Percentiles rank a stretch among this genome's conserved stretches.
Conservation (phyloP, 768 basidiomycete species). For the Tulasnella sp. region DNA sequence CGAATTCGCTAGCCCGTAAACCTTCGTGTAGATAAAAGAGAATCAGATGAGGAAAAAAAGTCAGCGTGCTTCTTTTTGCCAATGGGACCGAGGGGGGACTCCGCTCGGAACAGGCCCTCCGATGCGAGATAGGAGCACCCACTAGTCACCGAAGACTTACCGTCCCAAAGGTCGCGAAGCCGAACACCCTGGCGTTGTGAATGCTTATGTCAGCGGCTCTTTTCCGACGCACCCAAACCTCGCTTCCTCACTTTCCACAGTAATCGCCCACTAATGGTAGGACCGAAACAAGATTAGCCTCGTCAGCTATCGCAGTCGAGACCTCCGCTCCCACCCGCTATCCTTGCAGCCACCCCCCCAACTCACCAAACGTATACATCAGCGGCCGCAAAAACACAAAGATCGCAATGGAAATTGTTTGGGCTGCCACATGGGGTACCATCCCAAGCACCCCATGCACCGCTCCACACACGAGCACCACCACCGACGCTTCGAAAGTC, state of each 20-base stretch:
- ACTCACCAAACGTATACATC: constrained; percentile 37
- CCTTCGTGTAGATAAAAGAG: background rate
- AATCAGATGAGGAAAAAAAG: background rate
- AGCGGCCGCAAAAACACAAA: constrained; percentile 37
- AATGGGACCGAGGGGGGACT: background rate
- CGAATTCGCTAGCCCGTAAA: constrained; percentile 40
- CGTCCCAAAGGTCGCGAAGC: constrained; percentile 39
- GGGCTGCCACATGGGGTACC: constrained; percentile 30
- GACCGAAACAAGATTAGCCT: constrained; percentile 7
- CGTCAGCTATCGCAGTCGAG: constrained; percentile 19
- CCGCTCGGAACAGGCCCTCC: constrained; percentile 8
- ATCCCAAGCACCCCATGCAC: constrained; percentile 36
- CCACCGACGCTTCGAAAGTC: constrained; percentile 27
- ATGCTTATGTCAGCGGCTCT: background rate
- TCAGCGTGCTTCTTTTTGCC: constrained; percentile 5
- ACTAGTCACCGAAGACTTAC: constrained; percentile 26
- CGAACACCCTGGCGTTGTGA: constrained; percentile 31
- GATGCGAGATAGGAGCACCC: background rate
- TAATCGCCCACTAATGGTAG: constrained; percentile 30
- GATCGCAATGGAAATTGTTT: constrained; percentile 35
- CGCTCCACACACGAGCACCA: constrained; percentile 34
- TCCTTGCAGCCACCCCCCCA: background rate
- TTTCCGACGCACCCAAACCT: constrained; percentile 17
- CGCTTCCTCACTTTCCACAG: constrained; percentile 30
- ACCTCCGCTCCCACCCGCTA: constrained; percentile 3